Conservation (phyloP, 2,329 filamentous ascomycete genomes). For the Fusarium cicatricum region DNA sequence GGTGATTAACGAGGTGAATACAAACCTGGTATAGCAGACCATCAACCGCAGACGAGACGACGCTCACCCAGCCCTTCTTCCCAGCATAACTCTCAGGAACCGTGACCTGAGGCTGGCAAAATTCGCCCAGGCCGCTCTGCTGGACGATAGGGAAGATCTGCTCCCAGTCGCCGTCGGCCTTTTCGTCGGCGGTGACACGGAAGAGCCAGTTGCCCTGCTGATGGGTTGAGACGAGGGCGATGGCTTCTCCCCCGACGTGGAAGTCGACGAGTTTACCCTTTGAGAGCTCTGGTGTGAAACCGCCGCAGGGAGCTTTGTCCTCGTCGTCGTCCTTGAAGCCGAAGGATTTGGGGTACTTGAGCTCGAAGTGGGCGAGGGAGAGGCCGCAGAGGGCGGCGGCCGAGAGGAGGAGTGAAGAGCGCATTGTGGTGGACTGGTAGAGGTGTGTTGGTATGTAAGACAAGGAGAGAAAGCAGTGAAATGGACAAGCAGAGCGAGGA, state of each 20-base stretch:
- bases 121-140: constrained; percentile 63
- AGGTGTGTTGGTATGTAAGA: not conserved
- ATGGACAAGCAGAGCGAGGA: not conserved
- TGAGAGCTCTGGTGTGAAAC: constrained; percentile 57
- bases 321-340: constrained; percentile 58
- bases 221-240: constrained; percentile 59
- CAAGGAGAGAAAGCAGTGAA: too few species aligned
- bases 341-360: constrained; percentile 58
- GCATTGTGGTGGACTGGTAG: constrained; percentile 50
- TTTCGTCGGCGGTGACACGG: constrained; percentile 62
- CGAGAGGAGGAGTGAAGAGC: constrained; percentile 45
- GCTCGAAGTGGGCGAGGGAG: constrained; percentile 62
- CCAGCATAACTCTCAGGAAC: constrained; percentile 61
- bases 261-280: constrained; percentile 61
- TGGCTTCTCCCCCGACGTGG: constrained; percentile 64
- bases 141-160: constrained; percentile 61
- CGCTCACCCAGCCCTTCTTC: constrained; percentile 61
- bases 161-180: constrained; percentile 60
- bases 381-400: constrained; percentile 51
- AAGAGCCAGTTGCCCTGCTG: constrained; percentile 64
- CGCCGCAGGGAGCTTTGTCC: constrained; percentile 61
- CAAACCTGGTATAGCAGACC: constrained; percentile 65
- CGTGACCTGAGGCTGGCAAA: constrained; percentile 60
- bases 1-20: not conserved
- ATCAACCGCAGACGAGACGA: constrained; percentile 62